Evolutionary conservation across 306 rosid genomes (phyloP), one percentile per base, ranked within the genome.

Genomic region (Crataegus laevigata): DNA sequence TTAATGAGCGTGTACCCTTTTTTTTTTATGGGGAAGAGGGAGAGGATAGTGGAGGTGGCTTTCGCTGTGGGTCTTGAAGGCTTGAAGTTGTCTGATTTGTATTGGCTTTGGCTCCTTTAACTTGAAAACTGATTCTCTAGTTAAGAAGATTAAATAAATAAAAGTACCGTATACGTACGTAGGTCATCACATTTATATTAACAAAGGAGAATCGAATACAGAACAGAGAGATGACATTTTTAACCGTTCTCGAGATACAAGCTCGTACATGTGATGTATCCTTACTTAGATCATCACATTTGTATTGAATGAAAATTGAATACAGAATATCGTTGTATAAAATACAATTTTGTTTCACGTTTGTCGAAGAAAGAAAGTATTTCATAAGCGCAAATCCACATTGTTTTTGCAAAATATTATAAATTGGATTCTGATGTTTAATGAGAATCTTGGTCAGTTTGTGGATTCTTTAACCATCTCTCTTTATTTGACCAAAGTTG

Each of bases 11-110:
- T 1, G 6, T 6, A 0, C 40, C 40, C 2, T 47, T 69, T 69
- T 24, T 28, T 26, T 60, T 72, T 60, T 40, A 28, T 42, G 59
- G 77, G 30, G 77, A 40, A 73, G 59, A 73, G 60, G 26, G 69
- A 3, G 54, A 58, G 60, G 14, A 73, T 25, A 5, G 30, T 60
- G 29, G 3, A 3, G 68, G 77, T 69, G 59, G 22, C 13, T 42
- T 0, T 73, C n/a, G n/a, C n/a, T n/a, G n/a, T 64, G 26, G 52
- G 54, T 57, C 15, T 10, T 42, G 76, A 59, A 58, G 66, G 38
- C 15, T 5, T 42, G 76, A 59, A 58, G 67, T 67, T 38, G 18
- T 24, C 66, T 55, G 3, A 29, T n/a, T 71, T 55, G 17, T 22
- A 25, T 55, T 34, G 63, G 47, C 29, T 30, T 24, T 34, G 63